phyloP scores from a whole-genome alignment of 108 stramenopile species.

The Nitzschia inconspicua region DNA sequence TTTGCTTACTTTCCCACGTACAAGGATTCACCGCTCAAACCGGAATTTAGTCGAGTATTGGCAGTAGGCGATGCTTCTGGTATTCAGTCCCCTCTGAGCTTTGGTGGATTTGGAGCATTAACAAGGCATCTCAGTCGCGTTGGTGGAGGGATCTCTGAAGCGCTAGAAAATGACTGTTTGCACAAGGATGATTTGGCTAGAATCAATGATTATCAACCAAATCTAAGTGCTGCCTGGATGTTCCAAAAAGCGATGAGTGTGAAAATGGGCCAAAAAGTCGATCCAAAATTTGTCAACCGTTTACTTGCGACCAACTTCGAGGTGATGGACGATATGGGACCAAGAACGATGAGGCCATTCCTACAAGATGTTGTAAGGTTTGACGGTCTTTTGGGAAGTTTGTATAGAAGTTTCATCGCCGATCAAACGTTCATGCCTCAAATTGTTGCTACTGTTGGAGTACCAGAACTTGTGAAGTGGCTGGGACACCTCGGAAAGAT shows the following conservation, averaged over 20 bases:
- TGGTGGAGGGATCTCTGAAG: slow-evolving; percentile 74
- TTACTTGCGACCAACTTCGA: slow-evolving; percentile 86
- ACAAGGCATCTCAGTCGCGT: slow-evolving; percentile 87
- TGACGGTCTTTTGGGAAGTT: slow-evolving; percentile 74
- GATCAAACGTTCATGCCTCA: slow-evolving; percentile 84
- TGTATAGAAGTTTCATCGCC: slow-evolving; percentile 62
- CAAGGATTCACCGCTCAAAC: slow-evolving; percentile 86
- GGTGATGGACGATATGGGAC: slow-evolving; percentile 82
- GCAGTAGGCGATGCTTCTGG: slow-evolving; percentile 90
- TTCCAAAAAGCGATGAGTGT: slow-evolving; percentile 86
- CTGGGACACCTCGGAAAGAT: slow-evolving; percentile 79
- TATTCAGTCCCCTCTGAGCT: slow-evolving; percentile 92
- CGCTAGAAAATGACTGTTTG: slow-evolving; percentile 73
- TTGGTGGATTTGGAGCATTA: slow-evolving; percentile 95
- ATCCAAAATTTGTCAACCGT: slow-evolving; percentile 86
- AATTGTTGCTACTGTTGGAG: slow-evolving; percentile 76
- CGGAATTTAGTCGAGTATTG: slow-evolving; percentile 71
- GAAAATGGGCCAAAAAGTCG: slow-evolving; percentile 63
- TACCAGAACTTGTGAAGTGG: slow-evolving; percentile 76
- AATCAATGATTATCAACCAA: slow-evolving; percentile 94
- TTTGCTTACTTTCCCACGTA: slow-evolving; percentile 95
- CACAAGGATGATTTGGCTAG: slow-evolving; percentile 77
- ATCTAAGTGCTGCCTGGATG: slow-evolving; percentile 95
- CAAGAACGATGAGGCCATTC: slow-evolving; percentile 72
- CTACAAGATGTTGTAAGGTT: slow-evolving; percentile 93